phyloP scores from a whole-genome alignment of 169 alveolate genomes.

The Eimeria acervulina region DNA sequence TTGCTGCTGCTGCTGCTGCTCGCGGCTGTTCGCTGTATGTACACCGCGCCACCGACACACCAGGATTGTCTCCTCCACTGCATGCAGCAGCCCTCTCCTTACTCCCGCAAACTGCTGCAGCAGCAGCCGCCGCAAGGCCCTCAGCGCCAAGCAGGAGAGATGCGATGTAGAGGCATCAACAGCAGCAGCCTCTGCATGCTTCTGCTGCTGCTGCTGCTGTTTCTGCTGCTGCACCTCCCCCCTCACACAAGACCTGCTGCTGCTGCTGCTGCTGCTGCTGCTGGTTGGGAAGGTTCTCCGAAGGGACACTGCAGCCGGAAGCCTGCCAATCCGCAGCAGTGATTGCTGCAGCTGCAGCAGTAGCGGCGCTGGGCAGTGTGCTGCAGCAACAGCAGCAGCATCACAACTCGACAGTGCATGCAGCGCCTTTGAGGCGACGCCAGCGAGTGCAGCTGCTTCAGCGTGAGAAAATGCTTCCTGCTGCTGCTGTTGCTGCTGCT shows the following conservation, averaged over 20 bases:
- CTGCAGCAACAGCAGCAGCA: slow-evolving; percentile 65
- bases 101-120: slow-evolving; percentile 73
- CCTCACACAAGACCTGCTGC: background rate
- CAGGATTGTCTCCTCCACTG: slow-evolving; percentile 60
- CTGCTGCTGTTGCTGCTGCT: slow-evolving; percentile 43
- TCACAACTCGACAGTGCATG: background rate
- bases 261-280: slow-evolving; percentile 46
- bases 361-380: slow-evolving; percentile 65
- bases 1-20: slow-evolving; percentile 27
- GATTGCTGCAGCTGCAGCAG: slow-evolving; percentile 68
- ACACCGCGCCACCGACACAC: slow-evolving; percentile 65
- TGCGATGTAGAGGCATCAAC: background rate
- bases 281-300: background rate
- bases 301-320: background rate
- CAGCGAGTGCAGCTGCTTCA: background rate
- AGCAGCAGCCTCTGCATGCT: slow-evolving; percentile 14
- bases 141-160: background rate
- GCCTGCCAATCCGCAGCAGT: slow-evolving; percentile 41
- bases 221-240: background rate
- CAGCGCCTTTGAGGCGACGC: slow-evolving; percentile 21
- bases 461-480: slow-evolving; percentile 3
- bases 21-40: background rate
- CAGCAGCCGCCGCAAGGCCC: slow-evolving; percentile 50
- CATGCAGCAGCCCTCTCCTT: slow-evolving; percentile 40
- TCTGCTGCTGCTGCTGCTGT: slow-evolving; percentile 9